phyloP scores from a whole-genome alignment of 371 early-diverging fungal species.

The Syncephalastrum racemosum region DNA sequence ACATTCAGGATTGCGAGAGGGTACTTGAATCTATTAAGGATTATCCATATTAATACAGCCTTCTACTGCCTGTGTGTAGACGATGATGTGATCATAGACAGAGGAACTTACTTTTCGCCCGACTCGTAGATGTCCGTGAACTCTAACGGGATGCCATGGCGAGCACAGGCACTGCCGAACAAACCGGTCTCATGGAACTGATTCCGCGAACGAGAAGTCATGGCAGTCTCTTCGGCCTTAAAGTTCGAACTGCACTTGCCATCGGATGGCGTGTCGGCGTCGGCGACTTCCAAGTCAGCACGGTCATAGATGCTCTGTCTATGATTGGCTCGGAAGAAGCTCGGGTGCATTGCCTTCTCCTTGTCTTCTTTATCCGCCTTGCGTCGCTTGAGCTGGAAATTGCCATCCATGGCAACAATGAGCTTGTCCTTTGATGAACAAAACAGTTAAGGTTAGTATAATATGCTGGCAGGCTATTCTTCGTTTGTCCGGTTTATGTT shows the following conservation, averaged over 20 bases:
- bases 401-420: too few relatives aligned
- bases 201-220: not conserved
- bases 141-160: constrained; percentile 10
- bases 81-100: too few relatives aligned
- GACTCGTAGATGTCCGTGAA: constrained; percentile 2
- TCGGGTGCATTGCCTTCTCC: not conserved
- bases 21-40: constrained; percentile 2
- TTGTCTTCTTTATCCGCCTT: constrained; percentile 1
- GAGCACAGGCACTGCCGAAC: constrained; percentile 3
- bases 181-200: constrained; percentile 5
- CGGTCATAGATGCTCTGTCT: too few relatives aligned
- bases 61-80: too few relatives aligned
- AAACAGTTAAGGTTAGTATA: too few relatives aligned
- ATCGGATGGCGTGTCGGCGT: too few relatives aligned
- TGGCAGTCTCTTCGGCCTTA: not conserved
- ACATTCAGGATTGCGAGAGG: constrained; percentile 3
- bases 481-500: too few relatives aligned
- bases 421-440: too few relatives aligned
- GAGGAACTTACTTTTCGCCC: constrained; percentile 1
- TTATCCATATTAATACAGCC: constrained; percentile 6
- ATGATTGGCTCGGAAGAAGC: not conserved
- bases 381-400: not conserved
- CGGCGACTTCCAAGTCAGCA: too few relatives aligned
- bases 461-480: too few relatives aligned
- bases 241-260: too few relatives aligned